These are phyloP conservation scores for Flaveria trinervia DNA, from an alignment of 129 eudicot genomes.

Conservation along the genomic window DNA sequence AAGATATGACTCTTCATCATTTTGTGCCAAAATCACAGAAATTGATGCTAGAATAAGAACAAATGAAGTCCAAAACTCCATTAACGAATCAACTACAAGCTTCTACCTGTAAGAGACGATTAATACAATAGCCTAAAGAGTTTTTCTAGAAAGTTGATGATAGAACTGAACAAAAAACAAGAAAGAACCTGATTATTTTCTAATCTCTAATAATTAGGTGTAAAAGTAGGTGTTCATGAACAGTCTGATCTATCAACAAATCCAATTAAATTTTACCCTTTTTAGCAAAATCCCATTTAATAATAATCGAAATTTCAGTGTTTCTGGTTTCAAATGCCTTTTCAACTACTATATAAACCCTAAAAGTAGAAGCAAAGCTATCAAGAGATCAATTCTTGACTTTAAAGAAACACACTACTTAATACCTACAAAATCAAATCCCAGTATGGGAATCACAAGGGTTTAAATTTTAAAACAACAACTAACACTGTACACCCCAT, in stretches of 20 bases:
- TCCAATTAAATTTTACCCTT: neutral
- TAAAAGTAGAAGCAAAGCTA: conserved; percentile 54
- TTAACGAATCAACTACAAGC: conserved; percentile 35
- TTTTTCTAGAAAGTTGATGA: neutral
- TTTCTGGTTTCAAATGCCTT: no score
- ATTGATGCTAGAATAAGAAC: conserved; percentile 48
- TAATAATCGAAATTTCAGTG: neutral
- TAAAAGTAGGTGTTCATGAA: conserved; percentile 3
- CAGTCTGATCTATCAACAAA: neutral
- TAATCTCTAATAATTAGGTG: conserved; percentile 7
- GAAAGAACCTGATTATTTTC: neutral
- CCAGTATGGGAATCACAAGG: neutral
- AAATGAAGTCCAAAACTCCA: conserved; percentile 50
- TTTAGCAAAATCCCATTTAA: neutral
- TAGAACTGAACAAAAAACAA: conserved; percentile 6
- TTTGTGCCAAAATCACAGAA: conserved; percentile 58
- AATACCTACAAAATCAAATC: conserved; percentile 21
- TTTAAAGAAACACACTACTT: conserved; percentile 23
- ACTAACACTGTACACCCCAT: neutral
- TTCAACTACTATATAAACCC: conserved; percentile 31
- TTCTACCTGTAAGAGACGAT: conserved; percentile 22
- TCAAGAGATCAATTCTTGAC: conserved; percentile 25
- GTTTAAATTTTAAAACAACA: neutral
- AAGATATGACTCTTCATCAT: conserved; percentile 47
- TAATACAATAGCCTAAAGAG: neutral